These are phyloP conservation scores for Tetracladium marchalianum DNA, from an alignment of 495 filamentous ascomycete species.

Conservation along the genomic window DNA sequence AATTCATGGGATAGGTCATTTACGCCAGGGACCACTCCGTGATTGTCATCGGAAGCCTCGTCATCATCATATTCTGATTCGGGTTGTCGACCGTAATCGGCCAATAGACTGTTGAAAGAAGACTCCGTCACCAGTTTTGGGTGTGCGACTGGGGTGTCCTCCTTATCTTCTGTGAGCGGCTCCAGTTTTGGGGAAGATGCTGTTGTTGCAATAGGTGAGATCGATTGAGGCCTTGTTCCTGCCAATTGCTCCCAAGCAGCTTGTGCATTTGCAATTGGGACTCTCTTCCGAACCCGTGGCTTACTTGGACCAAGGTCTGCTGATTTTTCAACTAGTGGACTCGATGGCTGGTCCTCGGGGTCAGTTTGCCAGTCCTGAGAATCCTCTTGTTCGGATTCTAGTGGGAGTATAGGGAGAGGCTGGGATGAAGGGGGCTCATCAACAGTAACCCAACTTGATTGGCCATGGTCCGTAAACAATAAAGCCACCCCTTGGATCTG, in stretches of 20 bases:
- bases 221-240: neutral
- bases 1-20: neutral
- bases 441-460: no score
- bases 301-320: neutral
- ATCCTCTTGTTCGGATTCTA: neutral
- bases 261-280: conserved; percentile 8
- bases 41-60: neutral
- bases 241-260: conserved; percentile 9
- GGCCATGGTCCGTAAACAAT: no score
- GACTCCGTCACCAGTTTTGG: conserved; percentile 13
- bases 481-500: neutral
- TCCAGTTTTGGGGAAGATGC: neutral
- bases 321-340: neutral
- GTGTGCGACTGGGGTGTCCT: conserved; percentile 6
- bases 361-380: conserved; percentile 15
- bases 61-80: conserved; percentile 16
- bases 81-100: conserved; percentile 16
- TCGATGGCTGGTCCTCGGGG: neutral
- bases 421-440: neutral
- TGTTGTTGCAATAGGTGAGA: neutral
- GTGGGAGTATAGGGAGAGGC: neutral
- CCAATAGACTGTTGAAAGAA: conserved; percentile 15
- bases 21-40: neutral
- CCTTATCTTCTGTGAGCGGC: neutral
- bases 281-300: neutral